Percentiles rank a stretch among this genome's conserved stretches.
Conservation (phyloP, 140 eudicot genomes). For the Ambrosia hybrid region DNA sequence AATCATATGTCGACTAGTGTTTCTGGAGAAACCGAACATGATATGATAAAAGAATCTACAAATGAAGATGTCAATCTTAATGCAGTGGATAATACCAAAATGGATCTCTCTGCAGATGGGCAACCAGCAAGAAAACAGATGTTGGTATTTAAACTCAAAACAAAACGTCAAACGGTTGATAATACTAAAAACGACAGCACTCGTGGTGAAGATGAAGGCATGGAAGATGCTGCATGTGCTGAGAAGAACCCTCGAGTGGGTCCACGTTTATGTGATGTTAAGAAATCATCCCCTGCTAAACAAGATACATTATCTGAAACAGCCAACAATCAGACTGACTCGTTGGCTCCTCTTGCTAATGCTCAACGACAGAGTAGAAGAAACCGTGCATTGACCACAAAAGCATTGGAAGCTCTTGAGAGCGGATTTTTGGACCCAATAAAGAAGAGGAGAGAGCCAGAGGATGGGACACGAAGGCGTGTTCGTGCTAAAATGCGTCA, state of each 20-base stretch:
- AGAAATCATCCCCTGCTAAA: not conserved
- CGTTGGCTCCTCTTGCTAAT: conserved; percentile 5
- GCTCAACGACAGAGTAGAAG: conserved; percentile 44
- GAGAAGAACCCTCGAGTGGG: conserved; percentile 23
- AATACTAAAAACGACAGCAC: not conserved
- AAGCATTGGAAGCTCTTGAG: conserved; percentile 45
- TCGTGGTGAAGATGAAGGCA: not conserved
- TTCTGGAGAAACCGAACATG: conserved; percentile 13
- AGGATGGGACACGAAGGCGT: conserved; percentile 23
- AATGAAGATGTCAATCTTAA: conserved; percentile 3
- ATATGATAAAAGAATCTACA: conserved; percentile 11
- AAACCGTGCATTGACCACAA: conserved; percentile 45
- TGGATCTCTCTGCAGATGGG: not conserved
- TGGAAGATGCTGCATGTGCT: conserved; percentile 10
- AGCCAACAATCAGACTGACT: conserved; percentile 17
- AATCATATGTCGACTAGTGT: not conserved
- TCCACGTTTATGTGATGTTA: conserved; percentile 16
- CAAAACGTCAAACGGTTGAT: not conserved
- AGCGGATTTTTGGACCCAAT: conserved; percentile 32
- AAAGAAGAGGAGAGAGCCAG: conserved; percentile 34
- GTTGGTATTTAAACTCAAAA: conserved; percentile 20
- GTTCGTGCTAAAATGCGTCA: conserved; percentile 32
- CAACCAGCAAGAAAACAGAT: conserved; percentile 20
- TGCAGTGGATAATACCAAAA: not conserved
- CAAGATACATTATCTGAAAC: conserved; percentile 17